Base-by-base conservation (phyloP, 2,329 filamentous ascomycete species). In the Zalaria obscura region DNA sequence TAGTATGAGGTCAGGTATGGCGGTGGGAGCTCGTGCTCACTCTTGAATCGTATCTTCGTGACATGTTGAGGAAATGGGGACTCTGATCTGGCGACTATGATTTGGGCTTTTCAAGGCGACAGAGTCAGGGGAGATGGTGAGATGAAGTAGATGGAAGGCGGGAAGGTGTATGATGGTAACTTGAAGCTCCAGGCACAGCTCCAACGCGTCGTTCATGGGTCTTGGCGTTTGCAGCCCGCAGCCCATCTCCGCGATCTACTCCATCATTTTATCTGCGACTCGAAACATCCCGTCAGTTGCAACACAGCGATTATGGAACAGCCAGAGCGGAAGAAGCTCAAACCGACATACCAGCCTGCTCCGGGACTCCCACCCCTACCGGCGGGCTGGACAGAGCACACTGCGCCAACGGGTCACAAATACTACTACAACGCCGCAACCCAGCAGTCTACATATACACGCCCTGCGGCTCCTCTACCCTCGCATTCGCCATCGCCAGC, bases 1-100 rank as follows among this genome's bases (percentile, higher is more conserved):
- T 25, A 26, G 31, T 32, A 25, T 28, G 36, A 11, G 27, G 26
- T 26, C 25, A 26, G 6, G 40, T 31, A 32, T 35, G 29, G 29
- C 35, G 39, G 38, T 35, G 7, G 29, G 29, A 32, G 29, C 29
- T 32, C 7, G 29, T 43, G 68, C 80, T 65, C 73, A 94, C 88
- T 71, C 88, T 78, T 59, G 88, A 93, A 79, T 95, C 88, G 72
- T 95, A 95, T 73, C 88, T 82, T 70, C 88, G 83, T 65, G 88
- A 93, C 88, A 95, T 95, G 66, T 55, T 72, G 66, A 33, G 18
- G 35, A 25, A 33, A 31, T n/a, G 31, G 25, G 9, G 32, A 29
- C 32, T 28, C n/a, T 29, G 35, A 7, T 9, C 7, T 9, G 11
- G 35, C 11, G 18, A 18, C 7, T 36, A 36, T 18, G 18, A 18